A percentile compares a stretch with the other conserved stretches of the same genome.
These are phyloP conservation scores for Colletotrichum orbiculare DNA, from an alignment of 2,329 filamentous ascomycete genomes.

Conservation along the genomic window DNA sequence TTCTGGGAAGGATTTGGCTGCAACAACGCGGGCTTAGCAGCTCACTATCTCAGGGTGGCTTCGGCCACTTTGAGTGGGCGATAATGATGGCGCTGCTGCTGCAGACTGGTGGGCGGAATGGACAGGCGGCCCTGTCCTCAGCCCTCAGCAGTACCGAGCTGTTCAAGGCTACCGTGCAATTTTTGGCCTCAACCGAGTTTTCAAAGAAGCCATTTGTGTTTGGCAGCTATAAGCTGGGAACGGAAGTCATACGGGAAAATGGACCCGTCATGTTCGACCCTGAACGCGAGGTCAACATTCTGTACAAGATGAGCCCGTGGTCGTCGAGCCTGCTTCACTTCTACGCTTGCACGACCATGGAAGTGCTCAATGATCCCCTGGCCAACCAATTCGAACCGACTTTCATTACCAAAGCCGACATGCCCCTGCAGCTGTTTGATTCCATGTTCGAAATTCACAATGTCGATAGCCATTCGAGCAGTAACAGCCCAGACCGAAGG, in stretches of 20 bases:
- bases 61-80: slow-evolving; percentile 93
- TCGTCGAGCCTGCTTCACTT: slow-evolving; percentile 79
- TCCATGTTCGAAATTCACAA: slow-evolving; percentile 52
- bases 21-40: slow-evolving; percentile 85
- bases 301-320: slow-evolving; percentile 92
- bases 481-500: slow-evolving; percentile 50
- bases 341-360: slow-evolving; percentile 79
- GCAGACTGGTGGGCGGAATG: slow-evolving; percentile 78
- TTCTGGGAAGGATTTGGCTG: slow-evolving; percentile 89
- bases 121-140: slow-evolving; percentile 77
- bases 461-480: slow-evolving; percentile 42
- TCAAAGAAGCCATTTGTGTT: slow-evolving; percentile 72
- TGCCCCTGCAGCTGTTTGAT: slow-evolving; percentile 67
- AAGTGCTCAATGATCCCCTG: slow-evolving; percentile 77
- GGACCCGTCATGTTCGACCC: slow-evolving; percentile 84
- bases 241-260: slow-evolving; percentile 54
- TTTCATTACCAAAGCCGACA: slow-evolving; percentile 76
- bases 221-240: slow-evolving; percentile 55
- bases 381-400: slow-evolving; percentile 85
- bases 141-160: slow-evolving; percentile 92
- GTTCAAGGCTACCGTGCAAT: slow-evolving; percentile 94
- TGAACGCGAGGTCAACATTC: slow-evolving; percentile 78
- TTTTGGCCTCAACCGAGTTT: slow-evolving; percentile 80
- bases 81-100: slow-evolving; percentile 83
- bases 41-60: slow-evolving; percentile 79